phyloP scores from a whole-genome alignment of 495 filamentous ascomycete species.

The Xylaria longipes region DNA sequence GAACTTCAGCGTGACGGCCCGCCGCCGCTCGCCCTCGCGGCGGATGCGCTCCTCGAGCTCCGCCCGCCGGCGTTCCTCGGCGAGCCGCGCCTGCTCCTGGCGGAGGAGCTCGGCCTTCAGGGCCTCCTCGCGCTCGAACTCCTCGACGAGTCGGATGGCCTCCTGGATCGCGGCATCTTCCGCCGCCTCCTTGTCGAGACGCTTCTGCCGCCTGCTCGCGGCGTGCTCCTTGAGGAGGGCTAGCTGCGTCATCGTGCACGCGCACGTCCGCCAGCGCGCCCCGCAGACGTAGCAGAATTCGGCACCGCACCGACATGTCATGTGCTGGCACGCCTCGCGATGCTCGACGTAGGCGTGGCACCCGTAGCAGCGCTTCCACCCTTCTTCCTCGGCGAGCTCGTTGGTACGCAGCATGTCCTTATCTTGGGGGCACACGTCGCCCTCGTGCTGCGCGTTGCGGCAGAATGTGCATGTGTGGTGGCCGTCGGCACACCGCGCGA shows the following conservation, averaged over 20 bases:
- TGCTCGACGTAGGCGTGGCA: slow-evolving; percentile 48
- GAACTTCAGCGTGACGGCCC: slow-evolving; percentile 37
- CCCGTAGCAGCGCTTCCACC: slow-evolving; percentile 44
- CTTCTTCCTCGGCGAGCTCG: slow-evolving; percentile 47
- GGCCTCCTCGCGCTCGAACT: slow-evolving; percentile 46
- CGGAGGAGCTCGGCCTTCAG: slow-evolving; percentile 40
- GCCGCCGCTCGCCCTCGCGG: slow-evolving; percentile 39
- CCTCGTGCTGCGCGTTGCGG: slow-evolving; percentile 39
- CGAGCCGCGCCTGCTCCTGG: slow-evolving; percentile 35
- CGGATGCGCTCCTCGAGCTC: slow-evolving; percentile 35
- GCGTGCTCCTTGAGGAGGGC: slow-evolving; percentile 32
- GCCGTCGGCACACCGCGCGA: slow-evolving; percentile 42
- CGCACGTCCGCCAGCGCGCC: slow-evolving; percentile 45
- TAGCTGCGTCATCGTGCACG: slow-evolving; percentile 43
- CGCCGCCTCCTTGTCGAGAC: slow-evolving; percentile 30
- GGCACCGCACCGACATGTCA: slow-evolving; percentile 58
- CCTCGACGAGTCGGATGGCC: slow-evolving; percentile 42
- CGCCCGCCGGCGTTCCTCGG: slow-evolving; percentile 34
- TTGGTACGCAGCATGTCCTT: slow-evolving; percentile 39
- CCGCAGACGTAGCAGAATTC: slow-evolving; percentile 62
- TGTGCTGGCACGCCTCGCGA: slow-evolving; percentile 56
- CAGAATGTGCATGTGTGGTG: slow-evolving; percentile 49
- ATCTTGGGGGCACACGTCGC: slow-evolving; percentile 44
- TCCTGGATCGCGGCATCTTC: slow-evolving; percentile 43
- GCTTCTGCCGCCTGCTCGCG: slow-evolving; percentile 30